Percentiles rank a stretch among this genome's conserved stretches.
phyloP scores from a whole-genome alignment of 2,329 filamentous ascomycete genomes.

The Aureobasidium sp. region DNA sequence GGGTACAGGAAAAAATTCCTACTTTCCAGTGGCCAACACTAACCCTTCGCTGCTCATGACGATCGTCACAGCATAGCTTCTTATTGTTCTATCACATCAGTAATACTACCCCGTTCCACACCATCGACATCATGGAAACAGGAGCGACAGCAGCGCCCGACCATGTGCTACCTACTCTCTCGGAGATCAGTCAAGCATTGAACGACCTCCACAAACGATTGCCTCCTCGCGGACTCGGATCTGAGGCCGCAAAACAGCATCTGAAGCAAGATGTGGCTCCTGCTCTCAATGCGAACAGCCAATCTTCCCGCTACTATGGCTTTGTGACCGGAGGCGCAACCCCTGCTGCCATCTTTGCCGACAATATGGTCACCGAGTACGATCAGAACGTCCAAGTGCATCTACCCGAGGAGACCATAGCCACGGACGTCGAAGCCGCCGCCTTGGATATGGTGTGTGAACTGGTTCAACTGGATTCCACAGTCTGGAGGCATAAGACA shows the following conservation, averaged over 20 bases:
- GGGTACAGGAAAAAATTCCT: too few relatives aligned
- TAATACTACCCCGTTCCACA: too few relatives aligned
- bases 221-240: slow-evolving; percentile 36
- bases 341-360: slow-evolving; percentile 72
- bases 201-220: slow-evolving; percentile 32
- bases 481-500: slow-evolving; percentile 61
- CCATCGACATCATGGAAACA: background rate
- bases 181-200: slow-evolving; percentile 28
- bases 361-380: slow-evolving; percentile 71
- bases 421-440: slow-evolving; percentile 68
- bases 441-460: slow-evolving; percentile 63
- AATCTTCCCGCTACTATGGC: slow-evolving; percentile 68
- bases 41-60: background rate
- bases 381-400: slow-evolving; percentile 86
- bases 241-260: slow-evolving; percentile 37
- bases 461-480: slow-evolving; percentile 54
- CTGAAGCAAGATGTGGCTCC: slow-evolving; percentile 41
- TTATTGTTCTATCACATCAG: background rate
- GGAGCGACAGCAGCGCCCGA: background rate
- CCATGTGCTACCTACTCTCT: slow-evolving; percentile 30
- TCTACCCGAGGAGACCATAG: slow-evolving; percentile 65
- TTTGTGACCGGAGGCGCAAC: slow-evolving; percentile 81
- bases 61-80: background rate
- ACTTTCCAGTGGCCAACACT: background rate
- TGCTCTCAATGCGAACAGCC: slow-evolving; percentile 60